These are phyloP conservation scores for Periconia sp. DNA, from an alignment of 2,329 filamentous ascomycete species.

Conservation along the genomic window DNA sequence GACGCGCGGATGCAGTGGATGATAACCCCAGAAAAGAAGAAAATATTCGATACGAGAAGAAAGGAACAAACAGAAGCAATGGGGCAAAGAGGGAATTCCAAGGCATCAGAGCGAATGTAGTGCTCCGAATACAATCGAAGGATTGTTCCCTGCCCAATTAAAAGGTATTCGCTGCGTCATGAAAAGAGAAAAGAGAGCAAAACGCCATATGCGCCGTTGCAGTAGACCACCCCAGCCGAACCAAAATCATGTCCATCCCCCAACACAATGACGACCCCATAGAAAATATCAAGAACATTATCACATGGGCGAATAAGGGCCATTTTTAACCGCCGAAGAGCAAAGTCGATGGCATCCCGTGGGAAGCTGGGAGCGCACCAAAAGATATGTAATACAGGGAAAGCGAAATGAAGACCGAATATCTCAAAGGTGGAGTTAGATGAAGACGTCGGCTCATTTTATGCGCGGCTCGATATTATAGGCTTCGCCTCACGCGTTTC, in stretches of 20 bases:
- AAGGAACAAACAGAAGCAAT: no score
- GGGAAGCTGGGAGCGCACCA: conserved; percentile 13
- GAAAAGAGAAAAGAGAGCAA: conserved; percentile 9
- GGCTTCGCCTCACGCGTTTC: conserved; percentile 33
- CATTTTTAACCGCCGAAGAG: no score
- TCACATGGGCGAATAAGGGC: no score
- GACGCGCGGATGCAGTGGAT: conserved; percentile 22
- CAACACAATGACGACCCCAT: no score
- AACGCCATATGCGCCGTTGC: conserved; percentile 8
- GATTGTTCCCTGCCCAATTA: conserved; percentile 18
- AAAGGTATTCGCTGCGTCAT: conserved; percentile 37
- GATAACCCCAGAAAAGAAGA: conserved; percentile 8
- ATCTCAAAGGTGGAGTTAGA: conserved; percentile 3
- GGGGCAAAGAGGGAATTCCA: background rate
- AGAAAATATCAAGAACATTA: no score
- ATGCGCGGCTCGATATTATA: conserved; percentile 25
- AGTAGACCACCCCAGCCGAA: conserved; percentile 15
- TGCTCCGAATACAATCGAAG: conserved; percentile 8
- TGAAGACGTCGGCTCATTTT: conserved; percentile 6
- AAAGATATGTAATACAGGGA: conserved; percentile 39
- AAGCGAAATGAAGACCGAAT: conserved; percentile 26
- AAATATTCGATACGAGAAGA: no score
- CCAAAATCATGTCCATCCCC: conserved; percentile 16
- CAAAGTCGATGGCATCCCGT: background rate
- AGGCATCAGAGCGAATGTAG: background rate